Evolutionary conservation across 2,329 filamentous ascomycete species (phyloP), one percentile per base, ranked within the genome.

Genomic region (Aspergillus spinulosporus): DNA sequence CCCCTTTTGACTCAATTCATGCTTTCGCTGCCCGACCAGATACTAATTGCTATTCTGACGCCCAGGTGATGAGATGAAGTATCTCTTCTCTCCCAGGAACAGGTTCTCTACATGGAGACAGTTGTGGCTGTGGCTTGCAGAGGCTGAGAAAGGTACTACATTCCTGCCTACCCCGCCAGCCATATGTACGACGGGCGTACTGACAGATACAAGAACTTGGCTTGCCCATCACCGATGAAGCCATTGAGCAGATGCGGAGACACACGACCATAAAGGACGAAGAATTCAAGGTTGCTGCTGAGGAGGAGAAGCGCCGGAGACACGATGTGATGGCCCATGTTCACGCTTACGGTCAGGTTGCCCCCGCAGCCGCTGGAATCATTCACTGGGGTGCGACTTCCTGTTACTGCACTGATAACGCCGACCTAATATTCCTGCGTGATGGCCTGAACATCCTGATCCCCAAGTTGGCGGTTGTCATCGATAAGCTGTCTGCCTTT

Each of bases 51-150:
- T 31, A 21, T 43, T 36, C 43, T 59, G 46, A 61, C 68, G 53
- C 52, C 59, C 60, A 74, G 71, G 79, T 64, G 70, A 73, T 64
- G 88, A 89, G 75, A 92, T 94, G 88, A 83, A 87, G 66, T 81
- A 83, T 62, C 84, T 96, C 59, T 97, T 96, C 80, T 88, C 86
- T 64, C 84, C 87, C 57, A 84, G 90, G 43, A 87, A 85, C 52
- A 83, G 91, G 31, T 85, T 87, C 72, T 87, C 84, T 42, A 91
- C 86, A 54, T 95, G 91, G 91, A 85, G 92, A 62, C 82, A 89
- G 71, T 84, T 96, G 14, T 97, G 92, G 92, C 78, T 93, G 44
- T 86, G 82, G 76, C 87, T 96, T 8, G 92, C 92, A 26, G 88
- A 96, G 79, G 81, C 83, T 7, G 88, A 96, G 79, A 87, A 86